Conservation (phyloP, 768 basidiomycete genomes). For the Cystobasidium onofrii region DNA sequence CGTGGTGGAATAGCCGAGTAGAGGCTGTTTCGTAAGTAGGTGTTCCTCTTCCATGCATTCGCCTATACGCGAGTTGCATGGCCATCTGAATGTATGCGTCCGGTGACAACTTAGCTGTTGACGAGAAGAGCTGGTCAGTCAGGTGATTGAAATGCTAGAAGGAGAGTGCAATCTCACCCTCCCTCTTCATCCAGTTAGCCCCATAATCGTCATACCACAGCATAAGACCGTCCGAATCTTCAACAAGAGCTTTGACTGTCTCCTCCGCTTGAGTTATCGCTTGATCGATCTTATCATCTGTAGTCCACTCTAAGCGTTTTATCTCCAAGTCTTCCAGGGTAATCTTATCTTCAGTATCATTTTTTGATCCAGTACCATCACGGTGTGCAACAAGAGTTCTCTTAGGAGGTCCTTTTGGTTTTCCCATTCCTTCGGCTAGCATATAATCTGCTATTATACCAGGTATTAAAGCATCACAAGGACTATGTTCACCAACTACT, state of each 20-base stretch:
- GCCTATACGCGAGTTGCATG: conserved; percentile 90
- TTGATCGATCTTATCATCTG: conserved; percentile 54
- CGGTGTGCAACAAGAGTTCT: conserved; percentile 46
- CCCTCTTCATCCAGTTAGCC: conserved; percentile 55
- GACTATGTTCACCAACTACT: conserved; percentile 81
- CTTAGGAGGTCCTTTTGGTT: conserved; percentile 21
- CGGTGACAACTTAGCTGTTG: conserved; percentile 60
- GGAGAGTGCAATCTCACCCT: conserved; percentile 63
- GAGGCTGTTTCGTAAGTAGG: conserved; percentile 78
- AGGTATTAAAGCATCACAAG: conserved; percentile 80
- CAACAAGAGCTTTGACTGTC: conserved; percentile 56
- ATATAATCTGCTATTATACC: conserved; percentile 78
- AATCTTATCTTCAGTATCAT: conserved; percentile 37
- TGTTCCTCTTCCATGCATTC: conserved; percentile 51
- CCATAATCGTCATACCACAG: conserved; percentile 83
- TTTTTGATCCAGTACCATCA: conserved; percentile 13
- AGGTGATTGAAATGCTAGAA: background rate
- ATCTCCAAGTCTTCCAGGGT: conserved; percentile 43
- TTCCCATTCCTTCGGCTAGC: conserved; percentile 60
- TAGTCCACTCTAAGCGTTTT: conserved; percentile 67
- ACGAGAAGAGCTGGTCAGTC: background rate
- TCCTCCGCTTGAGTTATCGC: conserved; percentile 57
- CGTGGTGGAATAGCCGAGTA: conserved; percentile 80
- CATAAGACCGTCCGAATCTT: conserved; percentile 74
- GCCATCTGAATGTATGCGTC: conserved; percentile 93